These are phyloP conservation scores for Effrenium voratum DNA, from an alignment of 73 alveolate species.

Conservation along the genomic window DNA sequence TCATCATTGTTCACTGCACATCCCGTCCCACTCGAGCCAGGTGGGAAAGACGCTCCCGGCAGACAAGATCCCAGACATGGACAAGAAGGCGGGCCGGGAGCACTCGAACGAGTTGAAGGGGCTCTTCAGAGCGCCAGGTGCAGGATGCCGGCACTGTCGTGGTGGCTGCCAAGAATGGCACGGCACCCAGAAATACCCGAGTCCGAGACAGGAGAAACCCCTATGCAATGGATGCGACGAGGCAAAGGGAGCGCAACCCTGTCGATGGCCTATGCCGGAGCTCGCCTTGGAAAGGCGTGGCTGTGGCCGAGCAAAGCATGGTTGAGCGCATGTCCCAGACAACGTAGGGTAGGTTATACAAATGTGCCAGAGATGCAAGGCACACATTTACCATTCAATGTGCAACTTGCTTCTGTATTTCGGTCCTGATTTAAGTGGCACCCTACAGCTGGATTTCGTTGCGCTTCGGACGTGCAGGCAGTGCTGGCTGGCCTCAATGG, in stretches of 20 bases:
- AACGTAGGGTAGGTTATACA: too few relatives aligned
- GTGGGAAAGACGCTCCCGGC: conserved; percentile 76
- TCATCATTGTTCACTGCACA: too few relatives aligned
- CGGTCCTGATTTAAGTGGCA: too few relatives aligned
- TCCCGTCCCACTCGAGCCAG: too few relatives aligned
- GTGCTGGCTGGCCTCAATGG: conserved; percentile 92
- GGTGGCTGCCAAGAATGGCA: conserved; percentile 88
- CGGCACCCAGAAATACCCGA: not conserved
- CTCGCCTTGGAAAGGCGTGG: conserved; percentile 70
- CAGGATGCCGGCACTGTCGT: conserved; percentile 94
- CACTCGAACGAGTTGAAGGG: not conserved
- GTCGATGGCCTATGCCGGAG: conserved; percentile 93
- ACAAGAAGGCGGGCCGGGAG: conserved; percentile 55
- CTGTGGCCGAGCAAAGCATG: too few relatives aligned
- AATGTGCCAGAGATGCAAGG: too few relatives aligned
- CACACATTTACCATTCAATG: too few relatives aligned
- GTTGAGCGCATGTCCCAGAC: too few relatives aligned
- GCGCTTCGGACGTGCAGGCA: not conserved
- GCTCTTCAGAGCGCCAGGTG: not conserved
- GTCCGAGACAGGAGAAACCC: too few relatives aligned
- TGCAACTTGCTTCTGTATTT: too few relatives aligned
- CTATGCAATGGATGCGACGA: too few relatives aligned
- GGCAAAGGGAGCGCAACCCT: conserved; percentile 93
- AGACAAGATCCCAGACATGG: conserved; percentile 84
- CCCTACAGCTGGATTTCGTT: not conserved